phyloP scores from a whole-genome alignment of 805 yeast species.

The Metschnikowia peoriensis region DNA sequence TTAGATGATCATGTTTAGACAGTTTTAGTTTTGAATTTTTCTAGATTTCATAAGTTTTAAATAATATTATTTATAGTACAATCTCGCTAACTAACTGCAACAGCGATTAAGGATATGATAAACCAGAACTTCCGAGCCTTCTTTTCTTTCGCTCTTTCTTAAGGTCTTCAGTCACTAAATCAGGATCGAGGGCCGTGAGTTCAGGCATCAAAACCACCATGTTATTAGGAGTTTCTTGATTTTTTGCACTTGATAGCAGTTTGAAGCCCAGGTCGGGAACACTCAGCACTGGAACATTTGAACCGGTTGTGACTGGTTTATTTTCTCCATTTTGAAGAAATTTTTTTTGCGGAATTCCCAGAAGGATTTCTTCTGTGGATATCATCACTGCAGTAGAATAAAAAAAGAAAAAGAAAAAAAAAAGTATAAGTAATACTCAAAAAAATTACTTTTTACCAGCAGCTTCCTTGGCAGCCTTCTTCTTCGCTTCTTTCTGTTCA shows the following conservation, averaged over 20 bases:
- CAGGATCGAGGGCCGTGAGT: constrained; percentile 28
- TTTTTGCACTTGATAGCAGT: background rate
- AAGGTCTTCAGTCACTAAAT: constrained; percentile 18
- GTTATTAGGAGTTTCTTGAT: background rate
- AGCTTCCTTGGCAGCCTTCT: constrained; percentile 20
- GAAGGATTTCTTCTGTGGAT: constrained; percentile 5
- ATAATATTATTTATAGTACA: too few species aligned
- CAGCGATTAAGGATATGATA: too few species aligned
- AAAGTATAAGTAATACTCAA: background rate
- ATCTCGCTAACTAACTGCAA: too few species aligned
- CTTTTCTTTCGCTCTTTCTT: constrained; percentile 15
- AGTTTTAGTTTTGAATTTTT: background rate
- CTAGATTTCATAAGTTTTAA: too few species aligned
- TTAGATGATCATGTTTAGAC: background rate
- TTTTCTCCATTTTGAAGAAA: background rate
- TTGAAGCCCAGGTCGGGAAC: background rate
- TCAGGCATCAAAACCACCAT: constrained; percentile 20
- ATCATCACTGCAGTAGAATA: background rate
- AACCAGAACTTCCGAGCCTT: constrained; percentile 1
- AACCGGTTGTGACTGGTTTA: background rate
- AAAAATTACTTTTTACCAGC: constrained; percentile 6
- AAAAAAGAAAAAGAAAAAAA: background rate
- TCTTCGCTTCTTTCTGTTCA: constrained; percentile 41
- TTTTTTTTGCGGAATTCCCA: constrained; percentile 10
- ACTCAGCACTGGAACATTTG: background rate